Evolutionary conservation across 2,329 filamentous ascomycete species (phyloP).

Genomic region (Trichophaea hybrida): DNA sequence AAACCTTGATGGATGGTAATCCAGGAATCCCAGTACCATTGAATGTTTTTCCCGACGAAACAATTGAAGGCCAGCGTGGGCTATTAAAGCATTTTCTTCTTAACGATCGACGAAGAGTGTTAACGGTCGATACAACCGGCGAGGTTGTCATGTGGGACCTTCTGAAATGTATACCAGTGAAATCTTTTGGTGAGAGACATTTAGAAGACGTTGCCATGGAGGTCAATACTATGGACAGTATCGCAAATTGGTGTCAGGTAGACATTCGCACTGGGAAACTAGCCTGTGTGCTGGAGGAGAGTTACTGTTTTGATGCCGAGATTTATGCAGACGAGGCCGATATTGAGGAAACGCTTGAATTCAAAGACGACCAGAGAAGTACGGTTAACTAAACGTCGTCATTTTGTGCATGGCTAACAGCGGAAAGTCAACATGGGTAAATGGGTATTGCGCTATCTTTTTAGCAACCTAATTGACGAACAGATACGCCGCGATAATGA

Average conservation of each 20-base stretch:
- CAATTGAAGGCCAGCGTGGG: constrained; percentile 88
- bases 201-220: constrained; percentile 80
- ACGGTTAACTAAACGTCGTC: constrained; percentile 23
- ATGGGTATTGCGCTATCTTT: constrained; percentile 88
- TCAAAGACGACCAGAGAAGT: constrained; percentile 89
- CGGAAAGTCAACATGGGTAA: constrained; percentile 76
- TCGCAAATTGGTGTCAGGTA: constrained; percentile 91
- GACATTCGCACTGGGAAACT: constrained; percentile 85
- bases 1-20: constrained; percentile 39
- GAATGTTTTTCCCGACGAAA: constrained; percentile 56
- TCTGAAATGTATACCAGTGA: constrained; percentile 70
- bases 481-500: constrained; percentile 69
- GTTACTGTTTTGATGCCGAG: constrained; percentile 94
- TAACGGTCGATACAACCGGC: constrained; percentile 87
- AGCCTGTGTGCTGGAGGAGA: constrained; percentile 80
- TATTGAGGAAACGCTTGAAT: constrained; percentile 58
- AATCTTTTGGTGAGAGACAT: constrained; percentile 87
- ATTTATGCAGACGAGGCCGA: constrained; percentile 86
- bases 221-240: constrained; percentile 74
- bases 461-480: constrained; percentile 76
- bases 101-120: constrained; percentile 74
- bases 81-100: constrained; percentile 84
- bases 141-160: constrained; percentile 94
- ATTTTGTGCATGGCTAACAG: neutral
- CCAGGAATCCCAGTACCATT: constrained; percentile 45